A percentile compares a stretch with the other conserved stretches of the same genome.
Evolutionary conservation across 805 yeast genomes (phyloP).

Genomic region (Jamesozyma gamospora): DNA sequence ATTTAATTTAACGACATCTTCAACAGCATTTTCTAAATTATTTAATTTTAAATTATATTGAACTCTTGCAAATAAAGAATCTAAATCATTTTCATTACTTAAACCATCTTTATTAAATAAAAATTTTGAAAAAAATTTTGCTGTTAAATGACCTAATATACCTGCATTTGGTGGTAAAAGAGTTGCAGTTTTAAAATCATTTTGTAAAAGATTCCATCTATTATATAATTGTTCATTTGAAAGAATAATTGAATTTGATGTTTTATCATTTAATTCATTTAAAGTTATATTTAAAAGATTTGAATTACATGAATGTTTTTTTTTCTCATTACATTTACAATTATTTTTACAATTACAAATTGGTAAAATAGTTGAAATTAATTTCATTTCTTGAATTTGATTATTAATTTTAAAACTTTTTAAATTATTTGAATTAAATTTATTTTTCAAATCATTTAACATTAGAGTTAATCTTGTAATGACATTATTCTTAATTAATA

Average conservation of each 20-base stretch:
- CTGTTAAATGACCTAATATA: constrained; percentile 79
- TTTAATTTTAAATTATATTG: constrained; percentile 64
- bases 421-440: constrained; percentile 14
- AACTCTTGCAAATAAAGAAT: constrained; percentile 80
- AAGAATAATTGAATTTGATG: constrained; percentile 45
- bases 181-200: constrained; percentile 82
- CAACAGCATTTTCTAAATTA: constrained; percentile 79
- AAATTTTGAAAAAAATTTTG: constrained; percentile 64
- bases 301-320: constrained; percentile 5
- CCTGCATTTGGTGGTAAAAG: constrained; percentile 94
- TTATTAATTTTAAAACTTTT: constrained; percentile 29
- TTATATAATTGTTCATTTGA: constrained; percentile 68
- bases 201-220: constrained; percentile 70
- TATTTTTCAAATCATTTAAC: constrained; percentile 15
- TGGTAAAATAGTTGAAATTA: constrained; percentile 20
- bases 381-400: constrained; percentile 25
- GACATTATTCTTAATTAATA: constrained; percentile 31
- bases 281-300: constrained; percentile 20
- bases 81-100: constrained; percentile 59
- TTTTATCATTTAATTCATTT: constrained; percentile 37
- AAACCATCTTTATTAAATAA: constrained; percentile 71
- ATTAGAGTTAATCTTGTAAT: constrained; percentile 20
- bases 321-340: neutral
- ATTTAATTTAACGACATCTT: constrained; percentile 77
- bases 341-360: constrained; percentile 3